A percentile compares a stretch with the other conserved stretches of the same genome.
These are phyloP conservation scores for Herpetomonas tarakana DNA, from an alignment of 208 protist genomes.

Conservation along the genomic window DNA sequence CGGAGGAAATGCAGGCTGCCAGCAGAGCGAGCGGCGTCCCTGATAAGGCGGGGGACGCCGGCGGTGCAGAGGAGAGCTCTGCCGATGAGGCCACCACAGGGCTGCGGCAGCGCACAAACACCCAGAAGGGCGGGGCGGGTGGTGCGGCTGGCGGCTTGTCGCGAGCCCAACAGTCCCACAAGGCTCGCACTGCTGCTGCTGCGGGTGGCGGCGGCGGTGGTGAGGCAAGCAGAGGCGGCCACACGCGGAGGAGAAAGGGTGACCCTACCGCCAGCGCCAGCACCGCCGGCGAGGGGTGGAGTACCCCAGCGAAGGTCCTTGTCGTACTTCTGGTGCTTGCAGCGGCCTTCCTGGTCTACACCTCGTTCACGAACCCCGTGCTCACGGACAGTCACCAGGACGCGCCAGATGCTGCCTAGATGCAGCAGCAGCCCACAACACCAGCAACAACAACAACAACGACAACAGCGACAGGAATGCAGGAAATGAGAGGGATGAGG, in stretches of 20 bases:
- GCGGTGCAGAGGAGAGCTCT: neutral
- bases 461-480: no score
- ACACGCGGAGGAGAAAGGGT: no score
- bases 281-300: no score
- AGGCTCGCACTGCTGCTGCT: neutral
- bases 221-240: neutral
- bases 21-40: neutral
- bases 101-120: neutral
- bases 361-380: neutral
- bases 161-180: neutral
- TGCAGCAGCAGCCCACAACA: no score
- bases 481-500: no score
- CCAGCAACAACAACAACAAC: no score
- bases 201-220: no score
- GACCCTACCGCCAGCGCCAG: no score
- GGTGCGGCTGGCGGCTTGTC: neutral
- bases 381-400: no score
- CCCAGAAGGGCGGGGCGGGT: no score
- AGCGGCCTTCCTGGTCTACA: neutral
- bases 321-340: neutral
- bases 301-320: neutral
- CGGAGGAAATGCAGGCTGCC: neutral
- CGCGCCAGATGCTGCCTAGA: no score
- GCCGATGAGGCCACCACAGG: neutral
- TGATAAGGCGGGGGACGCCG: neutral